A percentile compares a stretch with the other conserved stretches of the same genome.
Conservation (phyloP, 75 land plant species). For the Pinus taeda region DNA sequence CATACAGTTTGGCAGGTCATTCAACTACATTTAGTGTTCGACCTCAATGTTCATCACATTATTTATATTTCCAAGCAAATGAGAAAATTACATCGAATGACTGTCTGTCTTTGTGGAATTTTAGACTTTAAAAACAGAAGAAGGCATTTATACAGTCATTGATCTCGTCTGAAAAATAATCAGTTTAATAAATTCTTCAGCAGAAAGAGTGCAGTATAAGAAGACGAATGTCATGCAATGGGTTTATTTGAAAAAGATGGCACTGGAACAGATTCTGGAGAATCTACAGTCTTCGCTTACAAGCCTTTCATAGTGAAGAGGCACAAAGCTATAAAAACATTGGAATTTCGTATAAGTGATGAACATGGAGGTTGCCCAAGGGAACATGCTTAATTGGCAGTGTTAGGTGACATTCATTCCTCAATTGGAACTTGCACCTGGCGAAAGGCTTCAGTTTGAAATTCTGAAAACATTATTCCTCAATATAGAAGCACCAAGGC, state of each 20-base stretch:
- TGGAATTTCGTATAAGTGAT: background rate
- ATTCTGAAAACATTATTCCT: background rate
- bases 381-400: background rate
- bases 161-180: background rate
- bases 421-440: background rate
- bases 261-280: background rate
- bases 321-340: background rate
- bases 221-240: background rate
- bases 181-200: background rate
- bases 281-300: background rate
- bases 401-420: background rate
- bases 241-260: background rate
- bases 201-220: background rate
- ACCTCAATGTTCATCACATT: background rate
- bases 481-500: background rate
- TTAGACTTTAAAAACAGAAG: background rate
- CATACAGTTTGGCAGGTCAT: background rate
- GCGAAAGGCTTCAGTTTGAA: background rate
- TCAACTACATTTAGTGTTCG: background rate
- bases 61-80: background rate
- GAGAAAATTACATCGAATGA: background rate
- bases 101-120: background rate
- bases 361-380: background rate
- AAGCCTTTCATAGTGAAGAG: background rate
- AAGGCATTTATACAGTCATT: background rate